A percentile compares a stretch with the other conserved stretches of the same genome.
Conservation (phyloP, 2,329 filamentous ascomycete species). For the Diaporthe vaccinii region DNA sequence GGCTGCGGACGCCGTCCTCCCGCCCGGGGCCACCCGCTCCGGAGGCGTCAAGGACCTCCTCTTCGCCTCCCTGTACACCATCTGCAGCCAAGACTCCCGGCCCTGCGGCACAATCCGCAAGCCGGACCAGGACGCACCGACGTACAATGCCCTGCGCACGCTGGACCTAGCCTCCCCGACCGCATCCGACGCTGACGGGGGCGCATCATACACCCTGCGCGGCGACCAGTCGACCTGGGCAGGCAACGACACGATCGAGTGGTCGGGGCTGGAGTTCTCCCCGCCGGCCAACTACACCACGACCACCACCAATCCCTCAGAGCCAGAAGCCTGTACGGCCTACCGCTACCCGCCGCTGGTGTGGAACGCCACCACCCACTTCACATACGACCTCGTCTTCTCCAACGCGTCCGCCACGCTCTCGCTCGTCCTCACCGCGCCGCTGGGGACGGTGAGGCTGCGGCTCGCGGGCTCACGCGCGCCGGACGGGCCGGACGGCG, state of each 20-base stretch:
- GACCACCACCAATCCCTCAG: background rate
- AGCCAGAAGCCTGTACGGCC: background rate
- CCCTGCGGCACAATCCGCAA: slow-evolving; percentile 17
- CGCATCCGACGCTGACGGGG: background rate
- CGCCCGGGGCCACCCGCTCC: background rate
- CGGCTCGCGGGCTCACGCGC: background rate
- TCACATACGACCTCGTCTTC: slow-evolving; percentile 15
- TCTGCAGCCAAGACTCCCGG: slow-evolving; percentile 4
- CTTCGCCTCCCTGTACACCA: slow-evolving; percentile 20
- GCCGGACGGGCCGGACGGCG: background rate
- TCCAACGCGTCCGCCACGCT: slow-evolving; percentile 4
- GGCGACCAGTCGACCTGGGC: slow-evolving; percentile 23
- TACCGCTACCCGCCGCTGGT: slow-evolving; percentile 23
- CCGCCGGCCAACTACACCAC: slow-evolving; percentile 12
- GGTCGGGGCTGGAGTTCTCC: slow-evolving; percentile 25
- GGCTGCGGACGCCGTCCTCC: background rate
- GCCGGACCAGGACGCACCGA: background rate
- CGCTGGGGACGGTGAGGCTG: slow-evolving; percentile 7
- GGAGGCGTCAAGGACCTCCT: slow-evolving; percentile 16
- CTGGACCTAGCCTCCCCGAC: background rate
- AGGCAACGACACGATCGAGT: slow-evolving; percentile 8
- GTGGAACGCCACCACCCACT: slow-evolving; percentile 17
- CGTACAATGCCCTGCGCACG: background rate
- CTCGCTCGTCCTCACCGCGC: slow-evolving; percentile 3
- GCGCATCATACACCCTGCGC: background rate